phyloP scores from a whole-genome alignment of 176 grass and related monocot genomes.

The Puccinellia tenuiflora region DNA sequence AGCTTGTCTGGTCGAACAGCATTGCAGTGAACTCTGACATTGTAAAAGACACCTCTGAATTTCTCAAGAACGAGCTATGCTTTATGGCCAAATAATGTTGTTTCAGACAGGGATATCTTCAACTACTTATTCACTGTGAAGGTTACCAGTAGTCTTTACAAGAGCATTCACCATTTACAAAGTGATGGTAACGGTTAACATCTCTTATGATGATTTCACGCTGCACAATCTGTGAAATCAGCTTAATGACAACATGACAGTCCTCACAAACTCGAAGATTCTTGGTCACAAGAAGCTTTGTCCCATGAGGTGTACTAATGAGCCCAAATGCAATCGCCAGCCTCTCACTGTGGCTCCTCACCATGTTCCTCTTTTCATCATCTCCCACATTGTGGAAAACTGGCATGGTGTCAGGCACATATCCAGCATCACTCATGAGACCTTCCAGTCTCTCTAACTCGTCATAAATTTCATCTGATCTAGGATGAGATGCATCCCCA shows the following conservation, averaged over 20 bases:
- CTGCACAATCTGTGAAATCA: constrained; percentile 59
- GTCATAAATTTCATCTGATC: constrained; percentile 54
- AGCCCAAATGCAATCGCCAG: constrained; percentile 79
- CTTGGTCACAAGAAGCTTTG: constrained; percentile 63
- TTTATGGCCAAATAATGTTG: not conserved
- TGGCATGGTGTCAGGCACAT: constrained; percentile 58
- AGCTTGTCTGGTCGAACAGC: not conserved
- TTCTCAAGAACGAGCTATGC: not conserved
- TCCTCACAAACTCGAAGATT: constrained; percentile 79
- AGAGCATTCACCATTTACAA: constrained; percentile 72
- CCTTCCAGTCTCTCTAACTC: constrained; percentile 69
- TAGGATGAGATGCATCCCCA: constrained; percentile 65
- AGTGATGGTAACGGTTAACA: constrained; percentile 80
- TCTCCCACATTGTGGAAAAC: constrained; percentile 73
- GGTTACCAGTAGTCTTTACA: constrained; percentile 61
- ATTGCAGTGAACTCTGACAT: not conserved
- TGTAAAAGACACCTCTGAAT: not conserved
- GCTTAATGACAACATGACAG: constrained; percentile 71
- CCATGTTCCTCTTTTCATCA: constrained; percentile 73
- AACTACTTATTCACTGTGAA: not conserved
- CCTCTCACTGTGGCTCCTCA: constrained; percentile 65
- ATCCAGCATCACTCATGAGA: constrained; percentile 59
- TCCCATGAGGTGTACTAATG: constrained; percentile 66
- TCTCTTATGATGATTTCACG: constrained; percentile 79
- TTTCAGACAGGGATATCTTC: not conserved